These are phyloP conservation scores for Fraxinus sp. DNA, from an alignment of 305 asterid genomes.

Conservation along the genomic window DNA sequence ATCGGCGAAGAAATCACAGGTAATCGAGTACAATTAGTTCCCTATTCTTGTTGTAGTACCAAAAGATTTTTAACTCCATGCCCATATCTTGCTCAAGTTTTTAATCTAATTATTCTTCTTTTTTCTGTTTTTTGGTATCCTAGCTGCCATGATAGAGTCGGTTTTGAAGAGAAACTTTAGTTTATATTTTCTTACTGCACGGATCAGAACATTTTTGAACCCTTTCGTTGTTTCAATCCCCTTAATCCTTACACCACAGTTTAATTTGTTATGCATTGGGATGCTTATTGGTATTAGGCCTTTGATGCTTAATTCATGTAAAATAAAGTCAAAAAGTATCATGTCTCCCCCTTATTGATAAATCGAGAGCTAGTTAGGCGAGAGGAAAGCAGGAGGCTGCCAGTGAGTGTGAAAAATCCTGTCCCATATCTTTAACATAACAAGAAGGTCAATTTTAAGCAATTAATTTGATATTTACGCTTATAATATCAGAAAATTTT, in stretches of 20 bases:
- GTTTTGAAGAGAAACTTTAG: neutral
- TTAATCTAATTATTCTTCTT: neutral
- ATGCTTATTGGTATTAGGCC: neutral
- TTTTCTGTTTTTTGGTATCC: neutral
- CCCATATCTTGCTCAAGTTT: neutral
- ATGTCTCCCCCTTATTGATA: neutral
- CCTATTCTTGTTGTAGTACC: neutral
- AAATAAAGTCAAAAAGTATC: neutral
- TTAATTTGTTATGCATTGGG: neutral
- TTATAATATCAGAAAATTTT: neutral
- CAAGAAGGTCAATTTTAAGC: neutral
- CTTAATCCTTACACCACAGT: neutral
- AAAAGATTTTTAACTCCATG: neutral
- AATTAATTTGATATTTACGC: neutral
- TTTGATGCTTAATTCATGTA: neutral
- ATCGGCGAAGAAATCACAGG: neutral
- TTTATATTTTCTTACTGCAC: neutral
- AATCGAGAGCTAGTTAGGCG: neutral
- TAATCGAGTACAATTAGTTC: neutral
- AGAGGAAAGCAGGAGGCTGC: neutral
- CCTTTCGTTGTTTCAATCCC: neutral
- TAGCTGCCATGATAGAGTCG: neutral
- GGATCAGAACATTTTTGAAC: neutral
- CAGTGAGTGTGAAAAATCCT: neutral
- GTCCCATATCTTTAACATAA: neutral